Conservation (phyloP, 495 filamentous ascomycete genomes). For the Halenospora varia region DNA sequence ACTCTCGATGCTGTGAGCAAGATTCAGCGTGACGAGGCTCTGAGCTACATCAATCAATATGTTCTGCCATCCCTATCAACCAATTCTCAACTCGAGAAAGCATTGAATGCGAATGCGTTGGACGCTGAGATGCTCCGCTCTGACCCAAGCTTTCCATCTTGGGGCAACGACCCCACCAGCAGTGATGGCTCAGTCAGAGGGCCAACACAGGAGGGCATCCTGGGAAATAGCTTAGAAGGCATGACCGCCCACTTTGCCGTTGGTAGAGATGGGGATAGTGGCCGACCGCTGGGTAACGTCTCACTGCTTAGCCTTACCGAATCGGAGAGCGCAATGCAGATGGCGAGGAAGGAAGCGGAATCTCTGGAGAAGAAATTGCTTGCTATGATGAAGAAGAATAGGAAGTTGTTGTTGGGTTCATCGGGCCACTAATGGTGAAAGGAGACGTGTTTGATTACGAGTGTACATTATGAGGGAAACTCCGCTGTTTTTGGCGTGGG, state of each 20-base stretch:
- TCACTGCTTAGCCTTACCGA: constrained; percentile 54
- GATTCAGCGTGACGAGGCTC: constrained; percentile 56
- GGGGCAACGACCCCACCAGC: constrained; percentile 13
- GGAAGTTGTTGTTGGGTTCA: constrained; percentile 39
- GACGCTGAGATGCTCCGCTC: constrained; percentile 34
- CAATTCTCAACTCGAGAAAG: constrained; percentile 26
- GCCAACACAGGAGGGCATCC: constrained; percentile 18
- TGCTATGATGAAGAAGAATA: constrained; percentile 58
- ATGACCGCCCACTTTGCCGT: constrained; percentile 27
- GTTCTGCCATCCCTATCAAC: constrained; percentile 45
- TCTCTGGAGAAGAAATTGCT: constrained; percentile 63
- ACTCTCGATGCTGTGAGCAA: constrained; percentile 49
- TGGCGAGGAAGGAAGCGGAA: constrained; percentile 64
- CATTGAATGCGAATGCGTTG: constrained; percentile 25
- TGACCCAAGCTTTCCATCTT: constrained; percentile 35
- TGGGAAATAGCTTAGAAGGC: constrained; percentile 19
- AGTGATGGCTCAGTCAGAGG: background rate
- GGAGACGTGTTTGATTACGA: too few species aligned
- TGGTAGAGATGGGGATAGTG: constrained; percentile 17
- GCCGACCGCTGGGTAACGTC: constrained; percentile 40
- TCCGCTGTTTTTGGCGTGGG: too few species aligned
- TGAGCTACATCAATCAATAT: constrained; percentile 65
- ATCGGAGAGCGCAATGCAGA: constrained; percentile 51
- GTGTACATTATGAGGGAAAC: too few species aligned
- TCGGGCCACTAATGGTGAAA: constrained; percentile 25